Base-by-base conservation (phyloP, 1,284 basidiomycete species). In the Irpex sp. region DNA sequence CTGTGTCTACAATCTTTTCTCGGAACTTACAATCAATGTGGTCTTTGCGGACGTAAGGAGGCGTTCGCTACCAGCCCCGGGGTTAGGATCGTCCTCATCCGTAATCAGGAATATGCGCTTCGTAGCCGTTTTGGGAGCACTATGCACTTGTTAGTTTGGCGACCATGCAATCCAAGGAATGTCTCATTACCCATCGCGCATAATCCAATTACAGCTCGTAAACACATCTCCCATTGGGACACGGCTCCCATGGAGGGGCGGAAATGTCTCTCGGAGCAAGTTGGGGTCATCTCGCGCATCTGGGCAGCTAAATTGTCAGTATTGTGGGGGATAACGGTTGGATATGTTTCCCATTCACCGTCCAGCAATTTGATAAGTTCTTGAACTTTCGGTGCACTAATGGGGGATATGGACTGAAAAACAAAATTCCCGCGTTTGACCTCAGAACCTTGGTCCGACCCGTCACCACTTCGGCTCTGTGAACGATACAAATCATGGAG, bases 51-150 rank as follows among this genome's bases (percentile, higher is more conserved):
- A 87, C 1, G 80, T 87, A 2, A 84, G 74, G 9, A 92, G 74
- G 60, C 88, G 85, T 53, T 81, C 79, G 68, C 76, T 85, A 17
- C 78, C 73, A 15, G 73, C 69, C 2, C 80, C 81, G 5, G 79
- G 70, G 59, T 80, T 76, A 0, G 89, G 89, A 60, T 87, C 76
- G 71, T 98, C 97, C 66, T 95, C 88, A 72, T 98, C 91, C 0
- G 97, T 98, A 57, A 99, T 91, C 58, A 95, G 81, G 72, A 98
- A 98, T 1, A 98, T 85, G 7, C 96, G 88, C 72, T 97, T 96
- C 37, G 90, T 88, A 0, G 94, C 94, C 0, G 89, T 90, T 69
- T 93, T 95, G 4, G 87, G 92, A 60, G 84, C 93, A 13, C 94
- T 95, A 26, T 26, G 66, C 43, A 63, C 58, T 51, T 62, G 65